Base-by-base conservation (phyloP, 176 grass and related monocot species). In the Avena eriantha region DNA sequence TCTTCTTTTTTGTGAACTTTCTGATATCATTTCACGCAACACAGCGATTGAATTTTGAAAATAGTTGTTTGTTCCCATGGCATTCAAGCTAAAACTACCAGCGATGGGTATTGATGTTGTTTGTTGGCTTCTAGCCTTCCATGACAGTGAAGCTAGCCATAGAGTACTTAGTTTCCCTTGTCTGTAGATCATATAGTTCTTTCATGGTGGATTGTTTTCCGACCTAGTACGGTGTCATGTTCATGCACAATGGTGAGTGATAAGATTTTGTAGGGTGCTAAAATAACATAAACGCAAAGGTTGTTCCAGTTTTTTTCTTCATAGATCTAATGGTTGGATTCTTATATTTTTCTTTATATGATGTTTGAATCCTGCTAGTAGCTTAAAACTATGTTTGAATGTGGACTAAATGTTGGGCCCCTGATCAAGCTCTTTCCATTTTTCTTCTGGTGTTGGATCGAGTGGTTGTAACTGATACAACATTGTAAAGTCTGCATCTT, bases 51-150 rank as follows among this genome's bases (percentile, higher is more conserved):
- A 51, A 59, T 16, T 79, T 79, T 43, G 6, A 15, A 41, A 23
- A 79, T 10, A 41, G 34, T 7, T 79, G 51, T 22, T 39, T 78
- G 34, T 43, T 43, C 1, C 29, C 10, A 14, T 57, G 75, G 18
- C 17, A 78, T 22, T 35, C 21, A 67, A 64, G 41, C 9, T 65
- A 66, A 43, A 66, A 43, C 59, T 66, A 81, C 43, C 43, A 3
- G 24, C 23, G 17, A 33, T 81, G 22, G 43, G 21, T 81, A 19
- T 66, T 81, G 79, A 81, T 67, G 60, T 31, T 61, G n/a, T 80
- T 68, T 81, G 79, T 68, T 51, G 79, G 46, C 45, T 51, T 19
- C 24, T 50, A 9, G 17, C 61, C 26, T 22, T 75, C 13, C 45
- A 51, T 34, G 24, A 0, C 79, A 81, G 33, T 81, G 26, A 81